Percentiles rank a stretch among this genome's conserved stretches.
phyloP scores from a whole-genome alignment of 768 basidiomycete genomes.

The Lyophyllum atratum region DNA sequence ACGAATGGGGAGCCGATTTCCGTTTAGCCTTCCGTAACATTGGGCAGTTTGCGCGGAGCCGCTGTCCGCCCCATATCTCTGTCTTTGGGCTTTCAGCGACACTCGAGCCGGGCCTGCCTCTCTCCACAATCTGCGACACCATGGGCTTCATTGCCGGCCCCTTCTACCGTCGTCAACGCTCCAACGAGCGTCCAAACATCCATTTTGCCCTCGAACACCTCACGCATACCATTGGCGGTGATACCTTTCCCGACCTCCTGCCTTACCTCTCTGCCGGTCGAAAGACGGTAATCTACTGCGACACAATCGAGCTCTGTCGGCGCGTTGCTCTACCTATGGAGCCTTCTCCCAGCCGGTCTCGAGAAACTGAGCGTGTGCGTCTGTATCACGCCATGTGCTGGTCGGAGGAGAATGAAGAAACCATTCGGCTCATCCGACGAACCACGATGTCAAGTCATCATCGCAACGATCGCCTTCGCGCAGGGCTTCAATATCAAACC shows the following conservation, averaged over 20 bases:
- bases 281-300: not conserved
- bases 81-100: slow-evolving; percentile 1
- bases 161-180: not conserved
- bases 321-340: slow-evolving; percentile 2
- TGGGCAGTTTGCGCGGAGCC: slow-evolving; percentile 1
- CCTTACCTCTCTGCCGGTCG: not conserved
- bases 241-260: not conserved
- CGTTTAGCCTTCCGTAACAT: not conserved
- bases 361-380: slow-evolving; percentile 1
- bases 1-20: slow-evolving; percentile 12
- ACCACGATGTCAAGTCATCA: not conserved
- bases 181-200: not conserved
- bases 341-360: not conserved
- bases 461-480: not conserved
- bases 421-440: slow-evolving; percentile 1
- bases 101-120: not conserved
- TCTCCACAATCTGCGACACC: not conserved
- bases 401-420: slow-evolving; percentile 7
- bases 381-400: slow-evolving; percentile 7
- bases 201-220: not conserved
- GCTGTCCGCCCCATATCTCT: not conserved
- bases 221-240: not conserved
- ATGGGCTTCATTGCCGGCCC: not conserved
- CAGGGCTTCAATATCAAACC: slow-evolving; percentile 7
- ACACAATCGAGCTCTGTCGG: slow-evolving; percentile 1